phyloP scores from a whole-genome alignment of 2,329 filamentous ascomycete species.

The Colletotrichum echinochloae region DNA sequence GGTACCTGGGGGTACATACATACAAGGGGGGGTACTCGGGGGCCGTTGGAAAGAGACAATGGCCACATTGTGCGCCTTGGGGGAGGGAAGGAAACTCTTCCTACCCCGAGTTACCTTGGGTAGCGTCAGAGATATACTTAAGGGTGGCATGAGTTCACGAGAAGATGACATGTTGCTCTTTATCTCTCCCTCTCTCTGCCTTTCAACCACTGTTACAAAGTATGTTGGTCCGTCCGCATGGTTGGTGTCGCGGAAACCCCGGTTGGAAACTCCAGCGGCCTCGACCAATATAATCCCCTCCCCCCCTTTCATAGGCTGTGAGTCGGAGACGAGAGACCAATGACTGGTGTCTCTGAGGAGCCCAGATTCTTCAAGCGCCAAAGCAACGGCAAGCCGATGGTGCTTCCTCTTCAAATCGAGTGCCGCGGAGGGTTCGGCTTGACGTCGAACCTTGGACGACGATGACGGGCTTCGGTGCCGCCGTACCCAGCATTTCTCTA shows the following conservation, averaged over 20 bases:
- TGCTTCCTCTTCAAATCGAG: not conserved
- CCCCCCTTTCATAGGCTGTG: not conserved
- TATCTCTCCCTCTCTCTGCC: not conserved
- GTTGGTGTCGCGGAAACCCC: not conserved
- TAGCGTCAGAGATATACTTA: not conserved
- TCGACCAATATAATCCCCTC: not conserved
- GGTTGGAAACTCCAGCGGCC: not conserved
- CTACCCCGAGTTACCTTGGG: not conserved
- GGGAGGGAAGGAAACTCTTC: slow-evolving; percentile 9
- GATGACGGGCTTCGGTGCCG: not conserved
- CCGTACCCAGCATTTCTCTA: not conserved
- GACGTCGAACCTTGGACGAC: slow-evolving; percentile 3
- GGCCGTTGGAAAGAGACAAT: not conserved
- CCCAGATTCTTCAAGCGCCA: slow-evolving; percentile 3
- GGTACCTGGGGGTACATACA: slow-evolving; percentile 15
- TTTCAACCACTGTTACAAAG: not conserved
- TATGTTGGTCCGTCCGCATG: not conserved
- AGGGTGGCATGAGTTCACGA: not conserved
- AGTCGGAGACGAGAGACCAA: not conserved
- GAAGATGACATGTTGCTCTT: not conserved
- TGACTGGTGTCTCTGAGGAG: not conserved
- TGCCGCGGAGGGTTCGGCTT: not conserved
- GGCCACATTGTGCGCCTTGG: not conserved
- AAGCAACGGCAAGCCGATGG: not conserved
- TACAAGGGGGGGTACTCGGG: not conserved